Base-by-base conservation (phyloP, 2,329 filamentous ascomycete genomes). In the Colletotrichum tamarilloi region DNA sequence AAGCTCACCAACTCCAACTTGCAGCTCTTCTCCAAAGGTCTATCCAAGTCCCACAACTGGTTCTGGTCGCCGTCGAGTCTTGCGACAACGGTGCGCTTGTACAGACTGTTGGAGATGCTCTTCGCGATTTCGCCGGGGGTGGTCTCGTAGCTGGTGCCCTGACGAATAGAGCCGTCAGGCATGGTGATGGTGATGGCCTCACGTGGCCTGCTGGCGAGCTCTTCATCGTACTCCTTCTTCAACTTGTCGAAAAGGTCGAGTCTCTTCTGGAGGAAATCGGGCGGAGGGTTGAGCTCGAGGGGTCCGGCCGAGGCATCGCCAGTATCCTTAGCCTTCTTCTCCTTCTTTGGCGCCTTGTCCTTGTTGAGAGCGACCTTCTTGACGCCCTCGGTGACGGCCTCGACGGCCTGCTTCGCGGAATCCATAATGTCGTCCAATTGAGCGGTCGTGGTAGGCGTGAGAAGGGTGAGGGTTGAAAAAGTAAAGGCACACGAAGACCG, bases 11-110 rank as follows among this genome's bases (percentile, higher is more conserved):
- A 88, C 79, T 95, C 93, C 32, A 99, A 89, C 77, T 91, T 93
- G 86, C 94, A 97, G 86, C 92, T 94, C 84, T 91, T 92, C 87
- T 98, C 97, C 46, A 99, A 85, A 5, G 96, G 96, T 67, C 97
- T 89, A 80, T 96, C 94, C 76, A 99, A 86, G 85, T 99, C 97
- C 97, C 96, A 99, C 12, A 98, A 87, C 80, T 94, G 89, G 70
- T 87, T 84, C 68, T 82, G 80, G 79, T 91, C 88, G 68, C 93
- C 94, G 79, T 98, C 92, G 49, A 98, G 89, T 80, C 92, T 92
- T 57, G 96, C 92, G 79, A 99, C 93, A 74, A 99, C 94, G 58
- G 92, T 95, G 85, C 92, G 94, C 88, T 95, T 95, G 85, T 91
- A 94, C 78, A 93, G 89, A 81, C 91, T 97, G 90, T 93, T 98